phyloP scores from a whole-genome alignment of 1,139 yeast species.

The Taphrina betulina region DNA sequence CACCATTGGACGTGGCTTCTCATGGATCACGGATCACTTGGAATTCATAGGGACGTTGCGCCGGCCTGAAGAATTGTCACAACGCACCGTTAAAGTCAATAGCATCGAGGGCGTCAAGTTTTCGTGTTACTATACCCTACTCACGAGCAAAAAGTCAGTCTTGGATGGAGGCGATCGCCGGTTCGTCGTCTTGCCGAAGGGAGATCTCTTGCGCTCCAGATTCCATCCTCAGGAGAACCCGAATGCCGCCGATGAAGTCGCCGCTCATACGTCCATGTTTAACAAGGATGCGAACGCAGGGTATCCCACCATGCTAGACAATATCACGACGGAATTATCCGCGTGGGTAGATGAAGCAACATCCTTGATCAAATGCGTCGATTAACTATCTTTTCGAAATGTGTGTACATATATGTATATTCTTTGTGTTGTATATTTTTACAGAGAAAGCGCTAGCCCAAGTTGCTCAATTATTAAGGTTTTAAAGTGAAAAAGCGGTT shows the following conservation, averaged over 20 bases:
- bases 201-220: slow-evolving; percentile 34
- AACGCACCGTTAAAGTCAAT: slow-evolving; percentile 34
- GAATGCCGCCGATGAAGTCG: slow-evolving; percentile 37
- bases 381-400: too few relatives aligned
- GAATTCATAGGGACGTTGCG: slow-evolving; percentile 37
- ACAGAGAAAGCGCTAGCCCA: too few relatives aligned
- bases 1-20: slow-evolving; percentile 33
- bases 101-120: slow-evolving; percentile 32
- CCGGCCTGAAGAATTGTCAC: slow-evolving; percentile 29
- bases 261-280: slow-evolving; percentile 38
- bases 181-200: slow-evolving; percentile 38
- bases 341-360: slow-evolving; percentile 10
- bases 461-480: too few relatives aligned
- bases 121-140: slow-evolving; percentile 9
- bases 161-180: slow-evolving; percentile 33
- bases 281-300: slow-evolving; percentile 33
- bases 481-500: too few relatives aligned
- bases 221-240: slow-evolving; percentile 36
- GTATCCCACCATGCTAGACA: slow-evolving; percentile 33
- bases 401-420: too few relatives aligned
- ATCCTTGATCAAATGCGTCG: background rate
- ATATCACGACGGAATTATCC: slow-evolving; percentile 8
- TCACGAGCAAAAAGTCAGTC: background rate
- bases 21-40: slow-evolving; percentile 38
- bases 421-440: too few relatives aligned